Evolutionary conservation across 1,284 basidiomycete species (phyloP), one percentile per base, ranked within the genome.

Genomic region (Peniophora sp.): DNA sequence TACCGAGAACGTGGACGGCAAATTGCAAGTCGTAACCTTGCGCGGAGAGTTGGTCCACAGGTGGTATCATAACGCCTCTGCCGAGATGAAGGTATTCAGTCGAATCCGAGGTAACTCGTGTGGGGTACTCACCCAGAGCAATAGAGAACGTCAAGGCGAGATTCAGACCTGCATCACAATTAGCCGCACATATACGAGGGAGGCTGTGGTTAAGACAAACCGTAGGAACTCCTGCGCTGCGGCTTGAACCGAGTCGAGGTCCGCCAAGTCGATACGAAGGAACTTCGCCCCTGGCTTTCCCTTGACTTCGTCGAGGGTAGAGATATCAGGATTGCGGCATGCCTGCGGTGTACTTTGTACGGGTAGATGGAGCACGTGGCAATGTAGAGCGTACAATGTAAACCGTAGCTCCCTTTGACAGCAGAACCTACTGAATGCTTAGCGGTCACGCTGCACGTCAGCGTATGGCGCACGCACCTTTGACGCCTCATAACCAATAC

Each of bases 21-120:
- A 72, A 74, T 57, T 73, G 72, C 3, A 74, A 58, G 12, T 73
- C 68, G 52, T 69, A 70, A 1, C 70, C 69, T 47, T 74, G 67
- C 17, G 60, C 59, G 3, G 74, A 74, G 47, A 62, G 54, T 47
- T 58, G 49, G 11, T 61, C 58, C 9, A 56, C 46, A 1, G 66
- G 66, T 8, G 62, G 58, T 1, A 63, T 59, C 71, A 73, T 74
- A n/a, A 75, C 65, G 15, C 74, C 73, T 5, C 71, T 73, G 18
- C 22, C 34, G 24, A n/a, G 11, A 34, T 15, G 18, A 39, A 8
- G 12, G 2, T 14, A 22, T 34, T 37, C 6, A 8, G n/a, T 22
- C 9, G 6, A 41, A 41, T 8, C 39, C 8, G 8, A 6, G 9
- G 15, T 22, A n/a, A 41, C 39, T 17, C 15, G 39, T 8, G 27